Conservation (phyloP, 2,329 filamentous ascomycete species). For the Botrytis deweyae region DNA sequence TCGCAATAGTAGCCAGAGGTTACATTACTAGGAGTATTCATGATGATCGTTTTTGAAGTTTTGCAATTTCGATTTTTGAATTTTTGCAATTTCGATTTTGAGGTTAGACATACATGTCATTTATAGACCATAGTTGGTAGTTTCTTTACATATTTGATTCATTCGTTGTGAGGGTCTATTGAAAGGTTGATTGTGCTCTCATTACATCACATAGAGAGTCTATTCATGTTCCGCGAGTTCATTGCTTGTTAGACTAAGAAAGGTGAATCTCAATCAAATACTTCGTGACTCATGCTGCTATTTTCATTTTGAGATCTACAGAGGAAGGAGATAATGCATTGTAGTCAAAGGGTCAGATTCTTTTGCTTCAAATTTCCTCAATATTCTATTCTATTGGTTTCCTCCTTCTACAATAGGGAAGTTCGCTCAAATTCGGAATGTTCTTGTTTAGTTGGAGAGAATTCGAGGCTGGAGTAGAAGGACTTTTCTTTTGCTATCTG, state of each 20-base stretch:
- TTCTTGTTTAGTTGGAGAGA: background rate
- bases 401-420: background rate
- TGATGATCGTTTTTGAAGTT: background rate
- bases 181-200: background rate
- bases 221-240: background rate
- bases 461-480: background rate
- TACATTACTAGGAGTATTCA: background rate
- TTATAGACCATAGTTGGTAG: background rate
- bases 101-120: no score
- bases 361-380: fast-evolving
- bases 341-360: background rate
- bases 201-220: background rate
- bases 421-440: fast-evolving
- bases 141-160: background rate
- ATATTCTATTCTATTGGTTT: background rate
- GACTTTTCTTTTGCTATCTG: background rate
- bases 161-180: background rate
- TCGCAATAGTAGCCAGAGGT: background rate
- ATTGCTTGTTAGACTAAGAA: background rate
- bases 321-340: background rate
- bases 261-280: background rate
- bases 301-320: background rate
- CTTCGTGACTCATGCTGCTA: background rate
- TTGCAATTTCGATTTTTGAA: background rate
- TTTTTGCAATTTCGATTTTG: background rate